These are phyloP conservation scores for Myriosclerotinia duriaeana DNA, from an alignment of 2,329 filamentous ascomycete species.

Conservation along the genomic window DNA sequence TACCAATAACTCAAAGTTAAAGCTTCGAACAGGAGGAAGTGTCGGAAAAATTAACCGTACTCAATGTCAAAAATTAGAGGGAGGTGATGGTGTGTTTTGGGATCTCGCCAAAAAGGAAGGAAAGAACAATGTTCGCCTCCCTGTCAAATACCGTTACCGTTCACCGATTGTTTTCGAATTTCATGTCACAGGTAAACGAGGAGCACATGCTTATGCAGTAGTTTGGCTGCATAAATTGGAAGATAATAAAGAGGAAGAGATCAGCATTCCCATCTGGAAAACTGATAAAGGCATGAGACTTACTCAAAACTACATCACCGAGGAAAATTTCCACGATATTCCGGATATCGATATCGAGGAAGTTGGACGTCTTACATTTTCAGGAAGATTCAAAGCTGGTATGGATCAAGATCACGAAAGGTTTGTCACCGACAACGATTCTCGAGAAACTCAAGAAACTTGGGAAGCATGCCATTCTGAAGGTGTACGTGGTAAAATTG, in stretches of 20 bases:
- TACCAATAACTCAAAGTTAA: conserved; percentile 64
- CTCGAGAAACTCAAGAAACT: conserved; percentile 87
- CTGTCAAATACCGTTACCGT: conserved; percentile 86
- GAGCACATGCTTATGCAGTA: conserved; percentile 71
- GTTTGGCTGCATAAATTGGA: conserved; percentile 84
- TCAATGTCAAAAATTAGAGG: conserved; percentile 58
- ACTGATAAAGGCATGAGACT: conserved; percentile 73
- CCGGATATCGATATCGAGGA: conserved; percentile 77
- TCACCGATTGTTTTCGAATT: conserved; percentile 90
- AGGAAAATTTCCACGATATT: conserved; percentile 66
- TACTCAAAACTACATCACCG: conserved; percentile 89
- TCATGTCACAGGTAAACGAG: conserved; percentile 65
- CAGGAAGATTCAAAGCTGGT: conserved; percentile 80
- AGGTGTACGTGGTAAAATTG: conserved; percentile 72
- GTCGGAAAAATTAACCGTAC: conserved; percentile 66
- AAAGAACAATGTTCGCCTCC: conserved; percentile 64
- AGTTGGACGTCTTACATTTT: conserved; percentile 78
- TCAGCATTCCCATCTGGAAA: conserved; percentile 89
- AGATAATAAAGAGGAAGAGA: conserved; percentile 73
- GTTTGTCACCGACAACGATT: conserved; percentile 84
- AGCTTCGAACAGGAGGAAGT: conserved; percentile 83
- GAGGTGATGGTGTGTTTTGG: conserved; percentile 60
- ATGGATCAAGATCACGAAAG: conserved; percentile 81
- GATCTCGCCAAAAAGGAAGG: conserved; percentile 53
- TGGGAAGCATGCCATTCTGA: conserved; percentile 92